Base-by-base conservation (phyloP, 495 filamentous ascomycete genomes). In the Penicillium desertorum region DNA sequence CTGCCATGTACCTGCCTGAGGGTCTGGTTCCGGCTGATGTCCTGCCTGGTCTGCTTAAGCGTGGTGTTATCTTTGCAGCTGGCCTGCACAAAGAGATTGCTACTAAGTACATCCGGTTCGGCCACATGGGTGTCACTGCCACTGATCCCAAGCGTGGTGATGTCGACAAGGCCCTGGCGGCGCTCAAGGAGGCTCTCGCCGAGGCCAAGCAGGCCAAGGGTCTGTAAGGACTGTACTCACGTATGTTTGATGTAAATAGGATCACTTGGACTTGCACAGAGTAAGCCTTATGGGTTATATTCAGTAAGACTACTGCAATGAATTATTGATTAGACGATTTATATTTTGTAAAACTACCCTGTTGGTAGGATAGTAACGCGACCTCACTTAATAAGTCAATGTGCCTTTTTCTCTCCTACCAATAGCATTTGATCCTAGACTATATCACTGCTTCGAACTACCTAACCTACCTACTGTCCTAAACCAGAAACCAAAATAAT, bases 81-180 rank as follows among this genome's bases (percentile, higher is more conserved):
- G 94, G 94, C 57, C 81, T 98, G 70, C 94, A 98, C 77, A 97
- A 93, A 80, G 82, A 88, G 67, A 86, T 86, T 66, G 86, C 86
- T 23, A 74, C 84, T 32, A 86, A 81, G 69, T 90, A 90, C 68
- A 83, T 90, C 46, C 76, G 87, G 25, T 87, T 90, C 66, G 92
- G 92, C 32, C 94, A 98, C 76, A 98, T 98, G 94, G 94, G 94
- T 60, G 91, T 97, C 47, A 93, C 87, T 74, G 88, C 96, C 49
- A 81, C 71, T 54, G 80, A 79, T 58, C 67, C 69, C 27, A 73
- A 71, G 58, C 72, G 78, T 34, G 74, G 75, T 25, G 91, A 98
- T 69, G 84, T 98, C 66, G 87, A 94, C 41, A 86, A 86, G 58
- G 94, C 92, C 22, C 76, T 97, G 59, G 77, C 81, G 61, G 88